Evolutionary conservation across 768 basidiomycete genomes (phyloP), one percentile per base, ranked within the genome.

Genomic region (Lentinula lateritia): DNA sequence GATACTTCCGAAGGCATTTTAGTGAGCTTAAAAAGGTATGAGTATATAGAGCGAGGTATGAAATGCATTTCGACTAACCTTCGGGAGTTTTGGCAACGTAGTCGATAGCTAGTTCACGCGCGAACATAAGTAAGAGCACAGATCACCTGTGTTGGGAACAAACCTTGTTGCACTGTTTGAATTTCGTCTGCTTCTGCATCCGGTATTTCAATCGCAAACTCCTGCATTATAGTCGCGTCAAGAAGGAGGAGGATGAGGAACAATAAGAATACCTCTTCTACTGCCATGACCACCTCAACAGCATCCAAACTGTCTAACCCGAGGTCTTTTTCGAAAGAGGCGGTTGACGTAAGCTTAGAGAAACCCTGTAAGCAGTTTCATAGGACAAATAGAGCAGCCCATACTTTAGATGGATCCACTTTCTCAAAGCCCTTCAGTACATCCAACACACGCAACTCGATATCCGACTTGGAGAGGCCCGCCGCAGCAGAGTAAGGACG

Each of bases 251-350:
- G 20, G n/a, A 60, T 28, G 28, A 38, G 34, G 42, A 55, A 46
- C 18, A 41, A 23, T 28, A 64, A 56, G 23, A 36, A 50, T 66
- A 86, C 89, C 85, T 95, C 97, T 78, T 99, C 97, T 66, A 99
- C 89, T 43, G 96, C 94, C 95, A 99, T 97, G 68, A 98, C 92
- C 32, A 98, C 95, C 74, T 99, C 97, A 18, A 99, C 95, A 18
- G 95, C 85, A 73, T 99, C 97, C 72, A 99, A 78, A 68, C 95
- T 98, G 76, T 99, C 97, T 36, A 97, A 82, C 35, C 92, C 93
- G 56, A 97, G 83, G 80, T 97, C 93, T 50, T 85, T 80, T 56
- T 85, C 75, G 74, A 97, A 95, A 10, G 84, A 80, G 10, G 92
- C 78, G 38, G 80, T 69, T 9, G 83, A 66, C 16, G 82, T 79